These are phyloP conservation scores for Xylariaceae sp. DNA, from an alignment of 2,329 filamentous ascomycete species.

Conservation along the genomic window DNA sequence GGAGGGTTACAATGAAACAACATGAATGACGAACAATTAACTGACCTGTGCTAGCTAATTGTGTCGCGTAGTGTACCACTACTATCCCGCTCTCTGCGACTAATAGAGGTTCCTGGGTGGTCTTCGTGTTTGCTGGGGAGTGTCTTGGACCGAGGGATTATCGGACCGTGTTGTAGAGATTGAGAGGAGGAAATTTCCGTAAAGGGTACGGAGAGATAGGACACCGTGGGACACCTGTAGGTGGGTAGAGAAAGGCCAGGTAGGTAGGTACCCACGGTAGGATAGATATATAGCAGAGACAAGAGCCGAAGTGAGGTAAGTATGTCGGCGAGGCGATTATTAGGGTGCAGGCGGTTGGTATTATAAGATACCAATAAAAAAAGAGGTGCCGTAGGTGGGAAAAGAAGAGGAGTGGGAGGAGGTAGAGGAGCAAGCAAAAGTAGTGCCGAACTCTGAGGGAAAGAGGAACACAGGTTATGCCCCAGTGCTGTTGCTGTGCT, in stretches of 20 bases:
- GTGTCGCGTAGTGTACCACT: neutral
- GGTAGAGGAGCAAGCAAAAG: neutral
- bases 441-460: neutral
- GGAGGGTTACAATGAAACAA: neutral
- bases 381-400: constrained; percentile 13
- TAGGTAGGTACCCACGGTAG: neutral
- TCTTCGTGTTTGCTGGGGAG: constrained; percentile 3
- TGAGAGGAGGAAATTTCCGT: constrained; percentile 17
- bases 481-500: no score
- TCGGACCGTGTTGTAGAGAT: constrained; percentile 19
- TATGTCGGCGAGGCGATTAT: constrained; percentile 18
- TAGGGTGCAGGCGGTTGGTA: constrained; percentile 13
- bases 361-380: constrained; percentile 7
- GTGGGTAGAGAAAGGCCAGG: constrained; percentile 3
- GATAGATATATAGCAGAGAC: no score
- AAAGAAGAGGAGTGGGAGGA: neutral
- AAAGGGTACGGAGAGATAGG: constrained; percentile 24
- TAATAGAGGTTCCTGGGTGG: neutral
- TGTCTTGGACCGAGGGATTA: constrained; percentile 17
- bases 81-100: constrained; percentile 1
- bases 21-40: constrained; percentile 2
- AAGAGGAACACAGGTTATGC: neutral
- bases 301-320: constrained; percentile 13
- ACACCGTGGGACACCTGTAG: neutral
- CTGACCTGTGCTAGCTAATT: constrained; percentile 18